Evolutionary conservation across 495 filamentous ascomycete genomes (phyloP).

Genomic region (Astrothelium subdiscretum): DNA sequence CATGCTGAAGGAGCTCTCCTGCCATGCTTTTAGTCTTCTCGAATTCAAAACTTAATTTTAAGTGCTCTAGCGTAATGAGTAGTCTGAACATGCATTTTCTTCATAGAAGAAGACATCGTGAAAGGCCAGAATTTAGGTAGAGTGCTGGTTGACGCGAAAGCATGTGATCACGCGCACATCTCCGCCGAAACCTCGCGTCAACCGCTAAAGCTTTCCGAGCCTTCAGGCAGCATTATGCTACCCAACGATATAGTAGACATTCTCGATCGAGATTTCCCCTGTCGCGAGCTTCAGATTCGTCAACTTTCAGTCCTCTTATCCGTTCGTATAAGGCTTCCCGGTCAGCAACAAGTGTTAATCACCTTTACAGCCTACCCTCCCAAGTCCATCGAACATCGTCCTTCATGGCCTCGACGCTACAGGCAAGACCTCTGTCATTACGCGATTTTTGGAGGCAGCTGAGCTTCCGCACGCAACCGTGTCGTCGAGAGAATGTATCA

Average conservation of each 20-base stretch:
- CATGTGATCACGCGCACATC: constrained; percentile 8
- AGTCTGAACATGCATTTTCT: no score
- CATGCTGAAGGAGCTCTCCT: no score
- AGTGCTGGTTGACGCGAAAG: constrained; percentile 5
- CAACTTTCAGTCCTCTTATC: constrained; percentile 23
- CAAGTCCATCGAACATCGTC: constrained; percentile 50
- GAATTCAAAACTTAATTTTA: no score
- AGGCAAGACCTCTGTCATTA: constrained; percentile 67
- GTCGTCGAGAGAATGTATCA: constrained; percentile 76
- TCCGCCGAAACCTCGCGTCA: neutral
- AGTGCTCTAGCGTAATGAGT: no score
- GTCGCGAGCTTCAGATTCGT: constrained; percentile 26
- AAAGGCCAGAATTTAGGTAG: no score
- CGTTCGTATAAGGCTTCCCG: constrained; percentile 8
- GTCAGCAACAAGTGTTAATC: neutral
- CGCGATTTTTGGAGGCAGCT: constrained; percentile 45
- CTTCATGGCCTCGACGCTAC: constrained; percentile 85
- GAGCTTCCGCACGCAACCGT: constrained; percentile 56
- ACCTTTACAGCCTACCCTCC: constrained; percentile 27
- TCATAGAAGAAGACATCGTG: no score
- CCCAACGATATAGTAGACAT: constrained; percentile 17
- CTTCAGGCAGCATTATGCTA: constrained; percentile 14
- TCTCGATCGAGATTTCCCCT: constrained; percentile 21
- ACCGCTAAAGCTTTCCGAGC: neutral
- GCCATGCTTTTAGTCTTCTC: no score